These are phyloP conservation scores for Diplodia scrobiculata DNA, from an alignment of 2,329 filamentous ascomycete species.

Conservation along the genomic window DNA sequence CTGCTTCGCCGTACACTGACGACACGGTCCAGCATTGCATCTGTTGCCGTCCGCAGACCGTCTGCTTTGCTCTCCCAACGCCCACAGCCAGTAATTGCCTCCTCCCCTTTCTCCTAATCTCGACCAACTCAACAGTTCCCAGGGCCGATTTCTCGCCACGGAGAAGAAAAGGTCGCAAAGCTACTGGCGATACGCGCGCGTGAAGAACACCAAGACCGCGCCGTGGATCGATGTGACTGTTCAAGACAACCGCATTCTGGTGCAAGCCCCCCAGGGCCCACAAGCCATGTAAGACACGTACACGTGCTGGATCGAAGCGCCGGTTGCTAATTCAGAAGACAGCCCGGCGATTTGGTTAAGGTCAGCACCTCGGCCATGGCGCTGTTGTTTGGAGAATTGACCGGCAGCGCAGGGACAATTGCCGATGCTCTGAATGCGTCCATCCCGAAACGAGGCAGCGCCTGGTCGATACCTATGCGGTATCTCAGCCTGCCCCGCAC, in stretches of 20 bases:
- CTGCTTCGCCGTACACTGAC: background rate
- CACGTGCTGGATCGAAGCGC: background rate
- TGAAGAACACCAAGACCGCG: background rate
- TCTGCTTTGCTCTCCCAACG: background rate
- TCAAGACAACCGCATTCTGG: background rate
- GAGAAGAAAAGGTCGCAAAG: too few relatives aligned
- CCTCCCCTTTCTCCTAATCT: background rate
- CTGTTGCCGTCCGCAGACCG: background rate
- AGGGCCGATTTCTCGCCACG: background rate
- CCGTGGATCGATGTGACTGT: background rate
- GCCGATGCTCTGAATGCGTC: constrained; percentile 67
- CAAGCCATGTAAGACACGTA: background rate
- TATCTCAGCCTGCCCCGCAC: constrained; percentile 39
- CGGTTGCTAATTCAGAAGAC: background rate
- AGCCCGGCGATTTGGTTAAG: constrained; percentile 22
- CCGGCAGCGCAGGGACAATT: constrained; percentile 64
- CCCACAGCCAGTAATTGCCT: too few relatives aligned
- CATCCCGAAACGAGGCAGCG: constrained; percentile 72
- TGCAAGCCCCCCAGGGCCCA: background rate
- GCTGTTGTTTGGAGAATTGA: background rate
- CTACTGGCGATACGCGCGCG: background rate
- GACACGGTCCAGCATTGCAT: too few relatives aligned
- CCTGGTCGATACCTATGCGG: constrained; percentile 67
- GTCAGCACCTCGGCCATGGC: background rate
- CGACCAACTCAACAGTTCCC: background rate